Base-by-base conservation (phyloP, 352 stramenopile genomes). In the Peronospora belbahrii region DNA sequence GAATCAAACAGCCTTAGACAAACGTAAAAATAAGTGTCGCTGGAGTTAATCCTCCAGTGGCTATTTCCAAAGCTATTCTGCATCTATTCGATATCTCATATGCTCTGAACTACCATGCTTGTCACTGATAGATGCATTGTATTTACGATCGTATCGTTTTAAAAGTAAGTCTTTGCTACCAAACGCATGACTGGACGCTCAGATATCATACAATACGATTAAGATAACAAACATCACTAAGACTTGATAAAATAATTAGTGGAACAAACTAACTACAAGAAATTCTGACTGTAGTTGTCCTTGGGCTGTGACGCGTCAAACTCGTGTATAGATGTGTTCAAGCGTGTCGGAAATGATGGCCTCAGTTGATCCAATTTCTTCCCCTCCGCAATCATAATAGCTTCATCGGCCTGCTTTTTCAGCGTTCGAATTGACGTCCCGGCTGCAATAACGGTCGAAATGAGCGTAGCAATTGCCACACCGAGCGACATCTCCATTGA, bases 271-370 rank as follows among this genome's bases (percentile, higher is more conserved):
- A 33, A 10, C 10, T 53, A 70, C 17, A 71, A 27, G 27, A 71
- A 71, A 15, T 71, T 67, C 15, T 65, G 56, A 20, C 62, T 71
- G 47, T 71, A 71, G 36, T 71, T 68, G 41, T 60, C 49, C 20
- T 55, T 59, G 1, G 52, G 61, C 15, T 40, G 36, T 11, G 48
- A 32, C 14, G 61, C 52, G 9, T 65, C 32, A 10, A 38, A 48
- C 15, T 56, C 46, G 32, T 70, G 43, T 6, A 61, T 49, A 4
- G 53, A 60, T 8, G 35, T n/a, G 19, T 42, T 47, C 27, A 49
- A 28, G 6, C 23, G 37, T 17, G 48, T 40, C n/a, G 56, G 51
- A 18, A 49, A 44, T 1, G 59, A 58, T 17, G 36, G 27, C 18
- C 39, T 37, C 10, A 9, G 3, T 8, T 52, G 48, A 2, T 49